Base-by-base conservation (phyloP, 495 filamentous ascomycete species). In the Aspergillus leporis region DNA sequence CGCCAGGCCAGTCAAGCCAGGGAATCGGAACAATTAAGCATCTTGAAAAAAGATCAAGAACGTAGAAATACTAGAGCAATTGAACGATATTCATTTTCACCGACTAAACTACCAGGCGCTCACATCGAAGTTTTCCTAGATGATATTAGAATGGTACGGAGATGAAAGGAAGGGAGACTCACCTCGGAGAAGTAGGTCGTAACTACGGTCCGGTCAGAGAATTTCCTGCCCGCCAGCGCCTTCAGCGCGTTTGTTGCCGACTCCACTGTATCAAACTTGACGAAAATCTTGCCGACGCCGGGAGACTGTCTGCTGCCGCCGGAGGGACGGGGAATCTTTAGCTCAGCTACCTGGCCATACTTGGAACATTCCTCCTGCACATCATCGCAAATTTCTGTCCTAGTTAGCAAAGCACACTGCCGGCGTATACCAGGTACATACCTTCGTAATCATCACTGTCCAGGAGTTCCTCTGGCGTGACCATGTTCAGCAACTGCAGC, bases 211-310 rank as follows among this genome's bases (percentile, higher is more conserved):
- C 94, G 85, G 73, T 97, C 91, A 1, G 91, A 90, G 68, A 98
- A 98, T 71, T 97, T 96, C 53, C 94, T 82, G 41, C 94, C 94
- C 12, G 95, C 95, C 58, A 98, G 81, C 41, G 91, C 86, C 62
- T 87, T 83, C 49, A 98, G 79, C 12, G 94, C 94, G 65, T 87
- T 90, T 51, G 87, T 85, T n/a, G 95, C 90, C 2, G 85, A 83
- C 56, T 92, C 90, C 7, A 84, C 76, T 3, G 77, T 84, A 49
- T 93, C 92, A 66, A 88, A 98, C 75, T 97, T 97, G 80, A 98
- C 85, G 67, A 85, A 98, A 61, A 98, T 97, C 83, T 98, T 98
- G 66, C 93, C 93, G 12, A 97, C 91, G n/a, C 93, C 93, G 28
- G 90, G 83, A 5, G 88, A 87, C 66, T 90, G 89, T 66, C 88